These are phyloP conservation scores for Aurifilum marmelostoma DNA, from an alignment of 2,329 filamentous ascomycete genomes.

Conservation along the genomic window DNA sequence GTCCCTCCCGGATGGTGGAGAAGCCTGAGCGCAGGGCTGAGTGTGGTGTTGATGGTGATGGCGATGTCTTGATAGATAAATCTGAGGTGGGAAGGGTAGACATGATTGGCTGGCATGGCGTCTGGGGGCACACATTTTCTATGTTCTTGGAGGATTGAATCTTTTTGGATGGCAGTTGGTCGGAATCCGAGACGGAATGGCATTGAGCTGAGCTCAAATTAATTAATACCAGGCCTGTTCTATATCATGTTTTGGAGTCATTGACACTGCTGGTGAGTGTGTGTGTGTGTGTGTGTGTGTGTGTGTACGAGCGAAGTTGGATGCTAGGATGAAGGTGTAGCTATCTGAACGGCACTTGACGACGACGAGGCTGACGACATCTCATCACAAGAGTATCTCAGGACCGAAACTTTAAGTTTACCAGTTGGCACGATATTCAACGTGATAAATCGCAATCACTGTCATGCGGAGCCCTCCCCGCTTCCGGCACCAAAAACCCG, in stretches of 20 bases:
- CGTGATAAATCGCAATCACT: not conserved
- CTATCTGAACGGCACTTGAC: no score
- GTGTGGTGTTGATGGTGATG: conserved; percentile 16
- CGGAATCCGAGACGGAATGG: no score
- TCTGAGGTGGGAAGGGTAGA: not conserved
- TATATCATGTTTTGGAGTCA: not conserved
- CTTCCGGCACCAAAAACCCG: not conserved
- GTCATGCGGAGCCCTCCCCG: not conserved
- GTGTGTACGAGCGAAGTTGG: no score
- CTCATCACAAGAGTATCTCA: no score
- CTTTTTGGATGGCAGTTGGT: not conserved
- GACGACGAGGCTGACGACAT: no score
- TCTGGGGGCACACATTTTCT: not conserved
- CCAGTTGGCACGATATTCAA: no score
- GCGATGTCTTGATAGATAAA: conserved; percentile 8
- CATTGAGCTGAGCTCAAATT: not conserved
- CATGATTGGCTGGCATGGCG: not conserved
- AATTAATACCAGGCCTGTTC: not conserved
- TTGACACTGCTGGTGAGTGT: no score
- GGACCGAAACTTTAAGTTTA: no score
- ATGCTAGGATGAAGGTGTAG: no score
- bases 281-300: no score
- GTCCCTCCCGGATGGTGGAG: conserved; percentile 31
- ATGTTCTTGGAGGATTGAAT: not conserved
- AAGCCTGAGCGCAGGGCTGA: conserved; percentile 28